Base-by-base conservation (phyloP, 1,139 yeast species). In the Geotrichum bryndzae region DNA sequence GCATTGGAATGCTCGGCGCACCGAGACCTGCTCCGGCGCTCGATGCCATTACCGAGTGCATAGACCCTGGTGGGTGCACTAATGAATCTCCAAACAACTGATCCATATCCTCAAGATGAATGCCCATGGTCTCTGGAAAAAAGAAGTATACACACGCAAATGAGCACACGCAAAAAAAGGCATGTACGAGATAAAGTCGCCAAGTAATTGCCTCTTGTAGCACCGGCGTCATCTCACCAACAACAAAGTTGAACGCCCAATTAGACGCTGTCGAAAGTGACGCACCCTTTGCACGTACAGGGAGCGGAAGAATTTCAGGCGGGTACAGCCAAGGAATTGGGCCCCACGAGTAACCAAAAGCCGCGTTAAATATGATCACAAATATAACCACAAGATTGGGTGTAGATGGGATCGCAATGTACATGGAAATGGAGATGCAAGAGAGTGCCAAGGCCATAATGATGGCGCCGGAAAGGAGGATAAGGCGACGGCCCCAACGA, bases 291-390 rank as follows among this genome's bases (percentile, higher is more conserved):
- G 96, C 91, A 64, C 97, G 82, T 15, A 91, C 91, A 29, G 86
- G 80, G 64, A 89, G 82, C 0, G 97, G 97, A 63, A 92, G 82
- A 60, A 92, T 92, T 76, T 91, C 97, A 48, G 88, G 85, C 55
- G 91, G 90, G 76, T 90, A 87, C 68, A 92, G 80, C 97, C 97
- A 91, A 7, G 97, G 96, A 64, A 92, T 86, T 2, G 97, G 97
- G 10, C 97, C 97, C 96, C 96, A 90, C 3, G 79, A 76, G 68
- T 85, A 85, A 10, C 97, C 97, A 75, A 90, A 90, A 41, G 89
- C 88, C 0, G 96, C 90, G 70, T 90, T 92, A 76, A 86, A 88
- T 15, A 88, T 75, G 59, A 91, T 82, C 29, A 91, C 96, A 69
- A 88, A 83, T 0, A 82, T 71, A 1, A 90, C 97, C 45, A 91